These are phyloP conservation scores for Fusarium brevicatenulatum DNA, from an alignment of 2,329 filamentous ascomycete genomes.

Conservation along the genomic window DNA sequence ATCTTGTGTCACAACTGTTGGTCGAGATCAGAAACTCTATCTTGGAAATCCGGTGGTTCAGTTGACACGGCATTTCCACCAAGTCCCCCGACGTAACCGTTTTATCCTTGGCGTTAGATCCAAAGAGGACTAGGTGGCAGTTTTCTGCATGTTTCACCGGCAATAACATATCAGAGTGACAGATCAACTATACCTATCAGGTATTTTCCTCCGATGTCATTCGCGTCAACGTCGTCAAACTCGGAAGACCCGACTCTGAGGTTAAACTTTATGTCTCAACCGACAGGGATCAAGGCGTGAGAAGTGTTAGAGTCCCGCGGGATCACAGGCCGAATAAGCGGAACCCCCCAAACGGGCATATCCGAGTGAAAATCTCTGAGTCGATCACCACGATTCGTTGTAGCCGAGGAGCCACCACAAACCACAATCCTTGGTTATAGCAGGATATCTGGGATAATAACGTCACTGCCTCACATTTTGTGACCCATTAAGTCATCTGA, in stretches of 20 bases:
- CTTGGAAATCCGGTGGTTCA: not conserved
- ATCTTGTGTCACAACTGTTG: not conserved
- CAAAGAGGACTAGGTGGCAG: not conserved
- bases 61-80: not conserved
- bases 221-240: not conserved
- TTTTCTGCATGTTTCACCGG: not conserved
- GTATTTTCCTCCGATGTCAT: not conserved
- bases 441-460: not conserved
- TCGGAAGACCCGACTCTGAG: constrained; percentile 10
- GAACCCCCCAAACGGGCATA: constrained; percentile 9
- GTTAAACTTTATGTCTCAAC: constrained; percentile 15
- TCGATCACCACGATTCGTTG: not conserved
- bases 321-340: not conserved
- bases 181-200: not conserved
- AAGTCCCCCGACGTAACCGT: not conserved
- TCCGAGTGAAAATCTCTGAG: constrained; percentile 3
- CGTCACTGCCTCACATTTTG: not conserved
- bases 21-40: not conserved
- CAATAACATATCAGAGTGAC: not conserved
- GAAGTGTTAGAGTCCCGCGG: not conserved
- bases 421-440: not conserved
- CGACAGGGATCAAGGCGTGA: not conserved
- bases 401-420: not conserved
- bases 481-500: not conserved
- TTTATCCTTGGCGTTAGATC: not conserved